Evolutionary conservation across 306 rosid genomes (phyloP), one percentile per base, ranked within the genome.

Genomic region (Vigna angularis): DNA sequence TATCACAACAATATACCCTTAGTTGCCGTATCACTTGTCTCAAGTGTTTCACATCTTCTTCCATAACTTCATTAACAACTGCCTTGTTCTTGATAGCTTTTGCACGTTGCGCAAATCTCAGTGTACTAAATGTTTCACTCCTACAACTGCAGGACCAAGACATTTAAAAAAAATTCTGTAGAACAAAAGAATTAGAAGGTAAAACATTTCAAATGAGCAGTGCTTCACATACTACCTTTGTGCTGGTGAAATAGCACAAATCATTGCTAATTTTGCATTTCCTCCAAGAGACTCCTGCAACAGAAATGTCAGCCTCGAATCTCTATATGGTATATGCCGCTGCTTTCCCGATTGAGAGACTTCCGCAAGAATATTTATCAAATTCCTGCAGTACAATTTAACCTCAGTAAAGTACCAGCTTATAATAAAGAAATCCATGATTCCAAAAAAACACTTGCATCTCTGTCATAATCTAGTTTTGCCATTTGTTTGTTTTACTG

Each of bases 241-340:
- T 24, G 97, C 86, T 18, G 98, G 99, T 59, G 99, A 96, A 81
- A 96, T 86, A 83, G 99, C 98, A 88, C 99, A 96, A 77, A 96
- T 91, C 99, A 96, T 93, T n/a, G 99, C 99, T 79, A 96, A 84
- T 78, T 93, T 96, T 52, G 98, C 97, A 91, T 96, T 96, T 66
- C 98, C 99, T 64, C 99, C 99, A 6, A 96, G 98, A 81, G 98
- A 93, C 56, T 96, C 99, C 89, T 96, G 98, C 88, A 96, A 85
- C 62, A 96, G 85, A 85, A 96, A 96, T 64, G 99, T 96, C 87
- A 96, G 77, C 81, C 96, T 87, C 82, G 99, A 96, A 77, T 96
- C 99, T 87, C 99, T 89, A 42, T 96, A 96, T 11, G 99, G 99
- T 85, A 96, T 91, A 86, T 96, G 99, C 66, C 99, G 89, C 69